Conservation (phyloP, 129 eudicot species). For the Sambucus nigra region DNA sequence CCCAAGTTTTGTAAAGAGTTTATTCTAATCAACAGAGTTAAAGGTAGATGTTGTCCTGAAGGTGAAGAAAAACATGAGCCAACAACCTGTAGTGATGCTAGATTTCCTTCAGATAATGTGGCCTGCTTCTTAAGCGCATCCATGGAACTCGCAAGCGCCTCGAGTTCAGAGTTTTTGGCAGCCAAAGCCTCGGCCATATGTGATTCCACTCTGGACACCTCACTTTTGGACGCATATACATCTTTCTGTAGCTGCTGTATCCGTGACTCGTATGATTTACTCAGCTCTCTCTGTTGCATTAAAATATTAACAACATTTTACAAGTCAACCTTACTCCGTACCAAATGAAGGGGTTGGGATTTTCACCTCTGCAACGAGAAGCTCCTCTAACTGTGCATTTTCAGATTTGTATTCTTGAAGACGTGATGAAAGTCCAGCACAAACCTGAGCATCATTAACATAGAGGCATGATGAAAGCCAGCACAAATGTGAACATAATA, state of each 20-base stretch:
- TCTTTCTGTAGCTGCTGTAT: conserved; percentile 84
- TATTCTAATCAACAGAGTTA: too few species aligned
- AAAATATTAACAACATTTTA: conserved; percentile 5
- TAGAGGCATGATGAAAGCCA: neutral
- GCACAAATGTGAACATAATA: conserved; percentile 7
- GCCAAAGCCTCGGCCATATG: conserved; percentile 86
- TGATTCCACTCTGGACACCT: conserved; percentile 68
- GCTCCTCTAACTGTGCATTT: conserved; percentile 96
- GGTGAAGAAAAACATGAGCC: conserved; percentile 1
- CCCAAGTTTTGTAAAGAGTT: too few species aligned
- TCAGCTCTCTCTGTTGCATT: conserved; percentile 75
- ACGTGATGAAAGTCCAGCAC: conserved; percentile 99
- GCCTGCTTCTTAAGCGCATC: conserved; percentile 89
- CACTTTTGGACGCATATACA: conserved; percentile 60
- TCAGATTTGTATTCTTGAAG: conserved; percentile 98
- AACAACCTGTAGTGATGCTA: conserved; percentile 86
- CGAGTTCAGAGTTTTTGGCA: conserved; percentile 93
- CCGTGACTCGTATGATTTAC: conserved; percentile 72
- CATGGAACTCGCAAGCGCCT: conserved; percentile 75
- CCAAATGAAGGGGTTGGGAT: neutral
- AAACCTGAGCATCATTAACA: conserved; percentile 50
- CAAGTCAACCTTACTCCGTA: conserved; percentile 6
- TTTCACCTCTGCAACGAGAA: conserved; percentile 87
- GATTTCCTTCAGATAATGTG: conserved; percentile 86
- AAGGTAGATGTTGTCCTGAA: too few species aligned